Conservation (phyloP, 352 stramenopile genomes). For the Globisporangium alternatum region DNA sequence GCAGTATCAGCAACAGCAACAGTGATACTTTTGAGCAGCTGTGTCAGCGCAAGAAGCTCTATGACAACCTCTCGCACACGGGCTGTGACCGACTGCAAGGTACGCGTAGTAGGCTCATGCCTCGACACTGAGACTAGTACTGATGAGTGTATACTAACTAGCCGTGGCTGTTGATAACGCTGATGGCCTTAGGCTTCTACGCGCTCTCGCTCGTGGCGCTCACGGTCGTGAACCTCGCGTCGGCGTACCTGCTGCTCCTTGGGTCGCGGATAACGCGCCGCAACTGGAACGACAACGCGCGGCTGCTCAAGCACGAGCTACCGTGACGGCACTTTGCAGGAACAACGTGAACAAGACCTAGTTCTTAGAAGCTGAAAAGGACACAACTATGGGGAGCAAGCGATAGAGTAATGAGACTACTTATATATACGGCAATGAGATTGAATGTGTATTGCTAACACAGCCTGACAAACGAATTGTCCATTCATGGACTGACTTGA, state of each 20-base stretch:
- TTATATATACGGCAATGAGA: no score
- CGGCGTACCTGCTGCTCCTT: slow-evolving; percentile 40
- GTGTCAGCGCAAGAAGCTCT: slow-evolving; percentile 31
- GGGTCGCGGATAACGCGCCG: slow-evolving; percentile 41
- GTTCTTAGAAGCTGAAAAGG: no score
- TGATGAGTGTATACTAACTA: background rate
- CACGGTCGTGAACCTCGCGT: slow-evolving; percentile 35
- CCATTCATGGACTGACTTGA: no score
- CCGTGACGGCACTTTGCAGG: slow-evolving; percentile 2
- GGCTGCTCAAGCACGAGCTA: slow-evolving; percentile 34
- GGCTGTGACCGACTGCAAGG: slow-evolving; percentile 40
- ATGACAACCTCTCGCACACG: slow-evolving; percentile 43
- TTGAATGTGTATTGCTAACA: no score
- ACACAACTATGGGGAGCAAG: no score
- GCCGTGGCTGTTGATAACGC: background rate
- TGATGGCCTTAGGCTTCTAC: slow-evolving; percentile 28
- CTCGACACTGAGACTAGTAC: background rate
- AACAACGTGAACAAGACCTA: no score
- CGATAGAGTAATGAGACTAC: no score
- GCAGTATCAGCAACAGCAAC: background rate
- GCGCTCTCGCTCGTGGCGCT: slow-evolving; percentile 40
- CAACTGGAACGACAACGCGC: slow-evolving; percentile 35
- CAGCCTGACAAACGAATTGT: no score
- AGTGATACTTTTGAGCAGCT: slow-evolving; percentile 25
- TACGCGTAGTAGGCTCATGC: slow-evolving; percentile 8